Evolutionary conservation across 305 asterid species (phyloP).

Genomic region (Striga hermonthica): DNA sequence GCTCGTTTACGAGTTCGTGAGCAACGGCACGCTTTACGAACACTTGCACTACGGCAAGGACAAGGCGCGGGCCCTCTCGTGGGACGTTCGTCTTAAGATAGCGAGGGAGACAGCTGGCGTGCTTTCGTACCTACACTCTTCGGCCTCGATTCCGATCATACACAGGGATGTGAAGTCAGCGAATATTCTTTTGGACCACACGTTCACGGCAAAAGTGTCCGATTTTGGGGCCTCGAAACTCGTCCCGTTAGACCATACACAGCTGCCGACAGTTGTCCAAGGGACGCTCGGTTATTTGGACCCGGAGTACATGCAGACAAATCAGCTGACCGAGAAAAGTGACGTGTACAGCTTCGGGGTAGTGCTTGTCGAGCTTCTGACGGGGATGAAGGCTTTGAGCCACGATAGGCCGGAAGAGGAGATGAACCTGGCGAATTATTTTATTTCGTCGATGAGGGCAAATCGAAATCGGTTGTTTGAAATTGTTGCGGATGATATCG

Average conservation of each 20-base stretch:
- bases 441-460: slow-evolving; percentile 20
- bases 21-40: slow-evolving; percentile 30
- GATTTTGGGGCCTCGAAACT: slow-evolving; percentile 41
- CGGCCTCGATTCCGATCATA: slow-evolving; percentile 33
- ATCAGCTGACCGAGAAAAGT: slow-evolving; percentile 33
- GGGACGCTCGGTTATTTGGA: slow-evolving; percentile 44
- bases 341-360: slow-evolving; percentile 40
- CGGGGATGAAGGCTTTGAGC: slow-evolving; percentile 36
- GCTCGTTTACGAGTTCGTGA: slow-evolving; percentile 32
- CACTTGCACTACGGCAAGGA: slow-evolving; percentile 28
- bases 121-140: slow-evolving; percentile 36
- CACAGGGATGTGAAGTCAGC: slow-evolving; percentile 39
- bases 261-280: slow-evolving; percentile 31
- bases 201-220: slow-evolving; percentile 31
- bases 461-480: background rate
- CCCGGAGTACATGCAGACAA: slow-evolving; percentile 40
- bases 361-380: slow-evolving; percentile 40
- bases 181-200: slow-evolving; percentile 34
- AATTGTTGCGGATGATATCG: slow-evolving; percentile 16
- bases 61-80: slow-evolving; percentile 9
- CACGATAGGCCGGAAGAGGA: slow-evolving; percentile 28
- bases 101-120: slow-evolving; percentile 36
- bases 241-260: slow-evolving; percentile 35
- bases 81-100: slow-evolving; percentile 35
- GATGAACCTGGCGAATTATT: slow-evolving; percentile 30